A percentile compares a stretch with the other conserved stretches of the same genome.
Evolutionary conservation across 1,284 basidiomycete species (phyloP).

Genomic region (Rhodofomes roseus): DNA sequence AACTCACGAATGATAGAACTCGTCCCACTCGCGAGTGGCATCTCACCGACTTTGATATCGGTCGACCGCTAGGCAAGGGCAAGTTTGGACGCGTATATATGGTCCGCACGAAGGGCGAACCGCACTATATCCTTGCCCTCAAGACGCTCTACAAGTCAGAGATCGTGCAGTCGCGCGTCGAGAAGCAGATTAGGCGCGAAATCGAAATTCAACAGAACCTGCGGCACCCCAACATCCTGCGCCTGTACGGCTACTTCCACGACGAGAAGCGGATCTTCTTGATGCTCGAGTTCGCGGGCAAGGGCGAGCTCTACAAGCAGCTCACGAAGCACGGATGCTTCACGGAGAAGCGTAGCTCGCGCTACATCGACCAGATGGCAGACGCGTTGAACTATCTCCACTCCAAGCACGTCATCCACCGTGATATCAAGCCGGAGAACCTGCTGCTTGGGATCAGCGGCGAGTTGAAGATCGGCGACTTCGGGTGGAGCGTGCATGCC

Average conservation of each 20-base stretch:
- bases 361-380: conserved; percentile 98
- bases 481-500: conserved; percentile 99
- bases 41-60: conserved; percentile 89
- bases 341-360: conserved; percentile 80
- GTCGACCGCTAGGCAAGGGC: conserved; percentile 94
- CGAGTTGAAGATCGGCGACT: conserved; percentile 98
- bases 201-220: conserved; percentile 99
- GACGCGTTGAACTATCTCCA: conserved; percentile 94
- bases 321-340: conserved; percentile 84
- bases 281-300: conserved; percentile 95
- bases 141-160: conserved; percentile 98
- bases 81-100: conserved; percentile 99
- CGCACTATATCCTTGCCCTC: conserved; percentile 93
- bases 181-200: conserved; percentile 94
- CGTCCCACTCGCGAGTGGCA: conserved; percentile 81
- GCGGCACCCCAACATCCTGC: conserved; percentile 91
- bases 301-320: conserved; percentile 96
- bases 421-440: conserved; percentile 99
- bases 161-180: conserved; percentile 82
- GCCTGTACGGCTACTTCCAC: conserved; percentile 96
- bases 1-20: conserved; percentile 35
- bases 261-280: conserved; percentile 98
- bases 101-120: conserved; percentile 87
- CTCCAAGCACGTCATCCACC: conserved; percentile 95
- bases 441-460: conserved; percentile 92